These are phyloP conservation scores for Leccinum fibrillosum DNA, from an alignment of 768 basidiomycete genomes.

Conservation along the genomic window DNA sequence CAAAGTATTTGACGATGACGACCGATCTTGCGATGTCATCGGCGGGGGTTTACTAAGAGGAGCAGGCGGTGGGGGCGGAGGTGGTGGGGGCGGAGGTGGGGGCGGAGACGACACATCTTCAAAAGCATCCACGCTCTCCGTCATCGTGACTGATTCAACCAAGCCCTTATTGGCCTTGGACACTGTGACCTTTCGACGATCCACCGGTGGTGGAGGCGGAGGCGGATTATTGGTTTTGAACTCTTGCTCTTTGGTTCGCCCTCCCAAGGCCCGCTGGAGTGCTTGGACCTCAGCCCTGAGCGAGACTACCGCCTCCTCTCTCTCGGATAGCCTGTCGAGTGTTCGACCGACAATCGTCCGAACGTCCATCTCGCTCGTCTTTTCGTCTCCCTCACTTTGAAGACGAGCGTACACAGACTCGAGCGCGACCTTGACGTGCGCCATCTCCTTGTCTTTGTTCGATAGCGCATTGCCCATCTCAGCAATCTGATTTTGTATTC, in stretches of 20 bases:
- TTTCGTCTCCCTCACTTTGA: slow-evolving; percentile 46
- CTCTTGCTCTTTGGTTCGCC: slow-evolving; percentile 60
- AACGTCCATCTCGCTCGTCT: slow-evolving; percentile 56
- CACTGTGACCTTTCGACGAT: slow-evolving; percentile 5
- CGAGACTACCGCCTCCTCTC: slow-evolving; percentile 59
- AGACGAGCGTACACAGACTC: slow-evolving; percentile 87
- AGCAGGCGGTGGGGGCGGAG: slow-evolving; percentile 13
- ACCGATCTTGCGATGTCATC: no score
- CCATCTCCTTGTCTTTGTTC: slow-evolving; percentile 68
- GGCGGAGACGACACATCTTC: slow-evolving; percentile 11
- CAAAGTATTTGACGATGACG: no score
- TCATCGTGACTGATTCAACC: slow-evolving; percentile 5
- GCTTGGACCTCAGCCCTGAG: slow-evolving; percentile 50
- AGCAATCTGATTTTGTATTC: slow-evolving; percentile 39
- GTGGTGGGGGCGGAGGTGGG: slow-evolving; percentile 27
- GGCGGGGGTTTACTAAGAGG: background rate
- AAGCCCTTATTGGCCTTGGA: slow-evolving; percentile 7
- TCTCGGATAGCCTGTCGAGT: slow-evolving; percentile 64
- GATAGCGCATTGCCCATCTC: slow-evolving; percentile 48
- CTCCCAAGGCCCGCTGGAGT: slow-evolving; percentile 49
- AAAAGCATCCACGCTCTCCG: slow-evolving; percentile 9
- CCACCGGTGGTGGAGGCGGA: slow-evolving; percentile 52
- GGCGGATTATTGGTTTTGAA: slow-evolving; percentile 67
- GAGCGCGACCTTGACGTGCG: slow-evolving; percentile 79
- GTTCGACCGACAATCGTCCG: slow-evolving; percentile 66